These are phyloP conservation scores for Urochloa ruziziensis DNA, from an alignment of 176 grass and related monocot genomes.

Conservation along the genomic window DNA sequence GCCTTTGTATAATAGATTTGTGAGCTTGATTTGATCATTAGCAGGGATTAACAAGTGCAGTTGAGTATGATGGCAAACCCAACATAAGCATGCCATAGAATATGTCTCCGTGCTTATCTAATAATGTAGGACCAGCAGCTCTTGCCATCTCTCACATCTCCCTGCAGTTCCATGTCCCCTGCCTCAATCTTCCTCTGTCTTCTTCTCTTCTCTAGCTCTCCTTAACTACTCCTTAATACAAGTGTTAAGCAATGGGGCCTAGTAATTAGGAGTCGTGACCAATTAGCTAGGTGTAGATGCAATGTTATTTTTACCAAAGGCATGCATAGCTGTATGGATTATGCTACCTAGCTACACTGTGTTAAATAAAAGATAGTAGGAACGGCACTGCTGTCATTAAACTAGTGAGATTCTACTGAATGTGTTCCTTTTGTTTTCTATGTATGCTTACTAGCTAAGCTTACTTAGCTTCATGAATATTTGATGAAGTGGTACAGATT, in stretches of 20 bases:
- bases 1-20: conserved; percentile 37
- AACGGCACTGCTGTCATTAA: conserved; percentile 10
- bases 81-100: conserved; percentile 29
- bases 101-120: conserved; percentile 34
- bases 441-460: conserved; percentile 25
- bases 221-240: conserved; percentile 5
- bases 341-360: conserved; percentile 20
- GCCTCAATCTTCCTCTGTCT: background rate
- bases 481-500: conserved; percentile 12
- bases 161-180: conserved; percentile 3
- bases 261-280: conserved; percentile 5
- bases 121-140: conserved; percentile 28
- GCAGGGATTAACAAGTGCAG: conserved; percentile 11
- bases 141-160: conserved; percentile 22
- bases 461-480: conserved; percentile 22
- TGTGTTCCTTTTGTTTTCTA: conserved; percentile 13
- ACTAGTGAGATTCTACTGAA: conserved; percentile 18
- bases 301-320: background rate
- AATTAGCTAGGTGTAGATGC: background rate
- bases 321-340: conserved; percentile 5
- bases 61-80: conserved; percentile 39
- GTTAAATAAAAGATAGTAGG: conserved; percentile 23
- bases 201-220: background rate
- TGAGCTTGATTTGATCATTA: conserved; percentile 49
- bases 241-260: background rate